These are phyloP conservation scores for Naganishia albida DNA, from an alignment of 1,284 basidiomycete genomes.

Conservation along the genomic window DNA sequence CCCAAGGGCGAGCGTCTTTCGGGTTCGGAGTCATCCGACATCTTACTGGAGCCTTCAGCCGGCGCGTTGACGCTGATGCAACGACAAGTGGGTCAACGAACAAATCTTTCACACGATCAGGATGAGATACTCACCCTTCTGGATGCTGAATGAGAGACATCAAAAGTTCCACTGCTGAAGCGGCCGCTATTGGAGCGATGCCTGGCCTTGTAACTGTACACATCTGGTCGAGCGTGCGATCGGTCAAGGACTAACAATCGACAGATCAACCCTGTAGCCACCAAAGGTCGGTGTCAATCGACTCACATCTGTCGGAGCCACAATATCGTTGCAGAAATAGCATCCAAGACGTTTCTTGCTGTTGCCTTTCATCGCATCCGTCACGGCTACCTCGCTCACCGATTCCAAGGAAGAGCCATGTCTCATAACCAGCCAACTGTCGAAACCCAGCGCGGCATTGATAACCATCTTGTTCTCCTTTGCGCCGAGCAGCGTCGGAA, in stretches of 20 bases:
- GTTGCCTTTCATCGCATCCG: conserved; percentile 36
- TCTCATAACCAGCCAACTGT: conserved; percentile 94
- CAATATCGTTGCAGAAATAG: conserved; percentile 98
- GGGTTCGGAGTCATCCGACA: conserved; percentile 36
- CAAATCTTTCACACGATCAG: not conserved
- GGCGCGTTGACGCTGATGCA: conserved; percentile 64
- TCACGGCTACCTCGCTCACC: conserved; percentile 41
- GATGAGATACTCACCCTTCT: conserved; percentile 63
- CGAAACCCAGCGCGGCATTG: conserved; percentile 94
- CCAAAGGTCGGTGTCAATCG: not conserved
- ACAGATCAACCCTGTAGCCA: not conserved
- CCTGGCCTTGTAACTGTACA: conserved; percentile 98
- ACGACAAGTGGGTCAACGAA: not conserved
- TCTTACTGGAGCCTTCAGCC: conserved; percentile 52
- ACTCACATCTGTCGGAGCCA: conserved; percentile 88
- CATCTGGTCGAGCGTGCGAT: conserved; percentile 97
- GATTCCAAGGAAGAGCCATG: conserved; percentile 67
- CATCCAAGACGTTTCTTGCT: conserved; percentile 66
- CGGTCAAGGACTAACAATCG: conserved; percentile 74
- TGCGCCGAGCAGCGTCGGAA: conserved; percentile 84
- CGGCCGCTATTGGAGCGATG: conserved; percentile 85
- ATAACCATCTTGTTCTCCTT: conserved; percentile 87
- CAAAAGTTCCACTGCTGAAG: conserved; percentile 88
- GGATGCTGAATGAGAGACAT: conserved; percentile 89
- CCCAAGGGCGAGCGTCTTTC: conserved; percentile 66